phyloP scores from a whole-genome alignment of 495 filamentous ascomycete species.

The Aspergillus saccharolyticus region DNA sequence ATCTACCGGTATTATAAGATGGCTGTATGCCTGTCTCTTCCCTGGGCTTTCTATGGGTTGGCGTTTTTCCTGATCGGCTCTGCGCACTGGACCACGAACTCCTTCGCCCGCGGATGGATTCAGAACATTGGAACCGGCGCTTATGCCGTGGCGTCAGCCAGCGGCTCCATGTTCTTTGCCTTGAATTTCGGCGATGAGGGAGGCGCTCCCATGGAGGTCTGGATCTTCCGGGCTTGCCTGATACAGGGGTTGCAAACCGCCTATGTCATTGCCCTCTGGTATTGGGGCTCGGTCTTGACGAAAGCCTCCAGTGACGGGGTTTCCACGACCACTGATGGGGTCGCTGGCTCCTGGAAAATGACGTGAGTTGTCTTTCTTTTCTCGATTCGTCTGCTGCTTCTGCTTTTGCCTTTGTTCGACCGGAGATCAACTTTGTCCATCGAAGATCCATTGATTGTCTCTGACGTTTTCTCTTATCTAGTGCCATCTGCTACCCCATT shows the following conservation, averaged over 20 bases:
- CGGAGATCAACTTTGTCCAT: too few relatives aligned
- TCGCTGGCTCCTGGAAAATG: constrained; percentile 44
- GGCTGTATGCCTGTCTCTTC: constrained; percentile 50
- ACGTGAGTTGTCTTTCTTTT: constrained; percentile 10
- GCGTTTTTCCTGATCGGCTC: constrained; percentile 63
- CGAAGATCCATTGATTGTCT: too few relatives aligned
- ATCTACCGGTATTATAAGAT: constrained; percentile 58
- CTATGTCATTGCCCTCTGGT: constrained; percentile 49
- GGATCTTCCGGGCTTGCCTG: constrained; percentile 47
- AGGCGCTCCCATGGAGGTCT: constrained; percentile 41
- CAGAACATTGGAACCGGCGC: constrained; percentile 43
- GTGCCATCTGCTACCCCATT: constrained; percentile 38
- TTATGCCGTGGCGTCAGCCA: constrained; percentile 44
- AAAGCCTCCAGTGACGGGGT: constrained; percentile 30
- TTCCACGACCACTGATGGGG: constrained; percentile 21
- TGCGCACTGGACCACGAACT: constrained; percentile 48
- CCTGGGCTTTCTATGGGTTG: constrained; percentile 60
- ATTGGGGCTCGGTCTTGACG: constrained; percentile 43
- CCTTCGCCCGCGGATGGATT: constrained; percentile 42
- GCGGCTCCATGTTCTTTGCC: constrained; percentile 46
- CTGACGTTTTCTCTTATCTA: too few relatives aligned
- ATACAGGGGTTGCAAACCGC: constrained; percentile 46
- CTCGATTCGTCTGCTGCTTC: too few relatives aligned
- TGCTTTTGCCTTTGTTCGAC: too few relatives aligned
- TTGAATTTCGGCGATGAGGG: constrained; percentile 49